These are phyloP conservation scores for Nyctanthes arbortristis DNA, from an alignment of 257 asterid species.

Conservation along the genomic window DNA sequence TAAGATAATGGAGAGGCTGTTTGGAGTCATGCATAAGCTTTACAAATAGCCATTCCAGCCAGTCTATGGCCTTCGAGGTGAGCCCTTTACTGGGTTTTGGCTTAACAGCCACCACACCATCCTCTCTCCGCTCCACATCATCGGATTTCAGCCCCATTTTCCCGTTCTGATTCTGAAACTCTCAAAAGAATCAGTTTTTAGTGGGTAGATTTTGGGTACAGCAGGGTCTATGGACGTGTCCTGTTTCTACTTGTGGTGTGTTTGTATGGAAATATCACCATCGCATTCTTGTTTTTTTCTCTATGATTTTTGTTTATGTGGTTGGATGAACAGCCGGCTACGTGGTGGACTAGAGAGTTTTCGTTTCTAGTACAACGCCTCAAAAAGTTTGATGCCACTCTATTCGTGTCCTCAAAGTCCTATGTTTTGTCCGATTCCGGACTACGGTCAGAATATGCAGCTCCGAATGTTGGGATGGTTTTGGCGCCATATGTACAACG, in stretches of 20 bases:
- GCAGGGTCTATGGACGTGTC: too few species aligned
- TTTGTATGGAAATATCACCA: not conserved
- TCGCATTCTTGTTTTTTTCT: too few species aligned
- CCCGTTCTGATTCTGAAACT: not conserved
- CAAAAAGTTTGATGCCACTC: too few species aligned
- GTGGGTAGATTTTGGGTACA: not conserved
- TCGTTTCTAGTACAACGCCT: too few species aligned
- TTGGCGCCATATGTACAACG: too few species aligned
- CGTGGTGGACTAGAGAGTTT: too few species aligned
- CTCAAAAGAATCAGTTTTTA: too few species aligned
- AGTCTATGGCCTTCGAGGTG: constrained; percentile 63
- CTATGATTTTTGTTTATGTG: not conserved
- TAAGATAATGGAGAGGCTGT: constrained; percentile 67
- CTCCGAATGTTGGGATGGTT: too few species aligned
- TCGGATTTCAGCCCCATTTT: constrained; percentile 48
- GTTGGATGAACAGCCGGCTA: too few species aligned
- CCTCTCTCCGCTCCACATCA: constrained; percentile 38
- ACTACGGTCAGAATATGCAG: too few species aligned
- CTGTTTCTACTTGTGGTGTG: constrained; percentile 9
- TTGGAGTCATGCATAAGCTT: constrained; percentile 69
- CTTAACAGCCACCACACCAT: constrained; percentile 59
- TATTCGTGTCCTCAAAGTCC: too few species aligned
- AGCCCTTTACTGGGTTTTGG: constrained; percentile 72
- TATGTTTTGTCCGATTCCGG: too few species aligned
- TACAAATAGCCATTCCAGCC: constrained; percentile 66